Evolutionary conservation across 257 asterid genomes (phyloP).

Genomic region (Cordia subcordata): DNA sequence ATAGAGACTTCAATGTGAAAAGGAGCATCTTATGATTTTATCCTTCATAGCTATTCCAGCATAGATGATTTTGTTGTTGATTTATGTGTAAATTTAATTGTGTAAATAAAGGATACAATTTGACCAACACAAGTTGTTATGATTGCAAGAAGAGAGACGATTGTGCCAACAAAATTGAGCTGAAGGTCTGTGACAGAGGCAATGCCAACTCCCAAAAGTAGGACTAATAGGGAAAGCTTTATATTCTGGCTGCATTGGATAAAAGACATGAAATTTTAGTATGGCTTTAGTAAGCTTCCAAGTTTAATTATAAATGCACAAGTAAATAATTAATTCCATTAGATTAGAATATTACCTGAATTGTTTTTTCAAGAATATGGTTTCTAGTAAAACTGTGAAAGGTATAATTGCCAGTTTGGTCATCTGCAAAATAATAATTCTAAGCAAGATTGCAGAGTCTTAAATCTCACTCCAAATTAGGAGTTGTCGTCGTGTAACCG

Average conservation of each 20-base stretch:
- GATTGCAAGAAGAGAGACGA: slow-evolving; percentile 78
- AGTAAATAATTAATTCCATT: not conserved
- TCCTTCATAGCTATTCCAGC: too few species aligned
- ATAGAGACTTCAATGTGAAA: too few species aligned
- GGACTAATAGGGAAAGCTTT: slow-evolving; percentile 54
- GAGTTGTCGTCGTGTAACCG: too few species aligned
- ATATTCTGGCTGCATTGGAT: slow-evolving; percentile 57
- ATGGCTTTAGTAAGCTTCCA: not conserved
- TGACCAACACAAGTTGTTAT: slow-evolving; percentile 87
- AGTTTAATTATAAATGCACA: not conserved
- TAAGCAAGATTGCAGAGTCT: not conserved
- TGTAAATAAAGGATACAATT: slow-evolving; percentile 47
- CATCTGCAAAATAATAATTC: slow-evolving; percentile 48
- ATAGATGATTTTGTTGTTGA: too few species aligned
- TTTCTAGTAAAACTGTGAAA: slow-evolving; percentile 76
- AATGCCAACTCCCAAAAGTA: slow-evolving; percentile 76
- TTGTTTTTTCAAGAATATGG: slow-evolving; percentile 71
- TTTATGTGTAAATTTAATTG: not conserved
- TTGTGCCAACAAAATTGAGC: slow-evolving; percentile 79
- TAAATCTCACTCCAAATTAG: not conserved
- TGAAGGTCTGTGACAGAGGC: slow-evolving; percentile 91
- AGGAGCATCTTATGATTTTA: too few species aligned
- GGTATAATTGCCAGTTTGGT: slow-evolving; percentile 94
- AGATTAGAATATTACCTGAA: slow-evolving; percentile 46
- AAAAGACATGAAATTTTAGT: not conserved